Percentiles rank a stretch among this genome's conserved stretches.
Evolutionary conservation across 1,139 yeast species (phyloP).

Genomic region (Yamadazyma diddensiae): DNA sequence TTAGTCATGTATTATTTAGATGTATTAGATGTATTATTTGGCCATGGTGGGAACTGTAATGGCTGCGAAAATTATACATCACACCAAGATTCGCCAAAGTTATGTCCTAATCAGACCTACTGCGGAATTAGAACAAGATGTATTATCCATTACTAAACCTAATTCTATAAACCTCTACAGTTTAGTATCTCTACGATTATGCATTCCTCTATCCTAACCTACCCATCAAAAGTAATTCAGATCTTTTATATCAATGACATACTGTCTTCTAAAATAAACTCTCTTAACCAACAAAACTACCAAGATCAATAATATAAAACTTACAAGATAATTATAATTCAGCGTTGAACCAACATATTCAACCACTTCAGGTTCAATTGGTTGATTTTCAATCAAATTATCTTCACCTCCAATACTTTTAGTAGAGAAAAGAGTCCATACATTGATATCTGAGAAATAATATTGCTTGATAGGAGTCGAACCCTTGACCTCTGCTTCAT

Average conservation of each 20-base stretch:
- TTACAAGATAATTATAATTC: slow-evolving; percentile 17
- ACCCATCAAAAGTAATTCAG: slow-evolving; percentile 21
- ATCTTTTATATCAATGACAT: slow-evolving; percentile 28
- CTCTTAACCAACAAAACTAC: slow-evolving; percentile 15
- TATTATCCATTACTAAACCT: neutral
- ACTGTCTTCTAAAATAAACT: slow-evolving; percentile 22
- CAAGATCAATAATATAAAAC: slow-evolving; percentile 17
- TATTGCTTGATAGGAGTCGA: slow-evolving; percentile 30
- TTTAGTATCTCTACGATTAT: no score
- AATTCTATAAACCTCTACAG: neutral
- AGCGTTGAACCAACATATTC: slow-evolving; percentile 12
- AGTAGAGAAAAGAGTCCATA: slow-evolving; percentile 13
- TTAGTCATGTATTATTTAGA: no score
- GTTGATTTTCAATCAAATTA: slow-evolving; percentile 8
- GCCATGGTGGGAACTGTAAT: no score
- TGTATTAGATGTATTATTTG: no score
- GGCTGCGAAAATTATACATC: no score
- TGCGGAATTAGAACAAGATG: neutral
- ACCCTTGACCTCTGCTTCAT: slow-evolving; percentile 17
- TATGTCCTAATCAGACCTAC: no score
- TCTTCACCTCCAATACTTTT: slow-evolving; percentile 5
- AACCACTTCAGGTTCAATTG: slow-evolving; percentile 1
- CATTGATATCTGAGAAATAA: slow-evolving; percentile 27
- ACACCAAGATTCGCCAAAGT: no score
- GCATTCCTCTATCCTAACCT: no score